Conservation (phyloP, 352 stramenopile species). For the Phytophthora gonapodyides region DNA sequence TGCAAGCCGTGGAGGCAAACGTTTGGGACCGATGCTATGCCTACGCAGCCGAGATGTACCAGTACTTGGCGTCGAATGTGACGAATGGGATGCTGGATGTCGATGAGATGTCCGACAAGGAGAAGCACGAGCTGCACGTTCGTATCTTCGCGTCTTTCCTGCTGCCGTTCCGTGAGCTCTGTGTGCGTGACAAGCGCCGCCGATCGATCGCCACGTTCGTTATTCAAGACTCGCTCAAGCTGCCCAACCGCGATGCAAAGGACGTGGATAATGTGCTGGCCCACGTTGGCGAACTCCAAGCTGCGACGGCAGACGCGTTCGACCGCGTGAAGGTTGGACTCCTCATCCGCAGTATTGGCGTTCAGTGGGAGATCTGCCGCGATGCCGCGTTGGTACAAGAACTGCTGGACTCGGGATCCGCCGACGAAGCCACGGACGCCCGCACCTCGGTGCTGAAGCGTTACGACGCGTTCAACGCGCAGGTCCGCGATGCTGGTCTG, state of each 20-base stretch:
- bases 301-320: constrained; percentile 31
- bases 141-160: constrained; percentile 61
- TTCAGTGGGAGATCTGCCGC: constrained; percentile 60
- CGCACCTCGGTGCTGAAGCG: constrained; percentile 26
- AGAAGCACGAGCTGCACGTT: constrained; percentile 54
- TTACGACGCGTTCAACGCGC: constrained; percentile 46
- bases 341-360: constrained; percentile 60
- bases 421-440: constrained; percentile 13
- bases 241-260: constrained; percentile 64
- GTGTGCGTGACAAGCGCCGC: constrained; percentile 58
- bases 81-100: constrained; percentile 34
- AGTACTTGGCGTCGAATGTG: constrained; percentile 23
- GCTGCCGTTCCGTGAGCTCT: constrained; percentile 55
- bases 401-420: constrained; percentile 31
- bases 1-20: constrained; percentile 19
- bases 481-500: constrained; percentile 39
- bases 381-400: constrained; percentile 63
- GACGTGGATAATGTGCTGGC: constrained; percentile 64
- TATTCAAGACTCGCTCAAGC: constrained; percentile 70
- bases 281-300: constrained; percentile 42
- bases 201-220: constrained; percentile 51
- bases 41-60: constrained; percentile 53
- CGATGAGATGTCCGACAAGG: constrained; percentile 37
- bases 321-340: constrained; percentile 57
- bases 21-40: constrained; percentile 50